A percentile compares a stretch with the other conserved stretches of the same genome.
These are phyloP conservation scores for Coccomyxa sp. DNA, from an alignment of 139 green algal genomes.

Conservation along the genomic window DNA sequence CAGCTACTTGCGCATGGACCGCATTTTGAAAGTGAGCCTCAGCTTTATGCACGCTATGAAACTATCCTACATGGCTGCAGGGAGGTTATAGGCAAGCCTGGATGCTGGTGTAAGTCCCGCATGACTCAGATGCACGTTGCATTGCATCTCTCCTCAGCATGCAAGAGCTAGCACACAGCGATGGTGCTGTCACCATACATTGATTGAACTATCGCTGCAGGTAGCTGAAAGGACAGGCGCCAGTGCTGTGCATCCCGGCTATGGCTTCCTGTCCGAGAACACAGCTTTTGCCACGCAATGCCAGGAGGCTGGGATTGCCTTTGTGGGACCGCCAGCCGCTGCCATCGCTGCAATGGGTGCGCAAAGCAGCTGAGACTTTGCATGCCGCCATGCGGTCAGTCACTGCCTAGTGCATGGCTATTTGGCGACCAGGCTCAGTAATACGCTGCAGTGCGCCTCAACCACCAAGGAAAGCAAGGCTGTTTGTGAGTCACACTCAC, in stretches of 20 bases:
- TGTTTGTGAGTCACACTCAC: no score
- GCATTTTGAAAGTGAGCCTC: constrained; percentile 49
- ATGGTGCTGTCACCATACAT: background rate
- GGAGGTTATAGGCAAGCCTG: background rate
- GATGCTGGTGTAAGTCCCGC: background rate
- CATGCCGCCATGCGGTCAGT: background rate
- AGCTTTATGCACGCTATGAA: no score
- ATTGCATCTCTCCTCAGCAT: background rate
- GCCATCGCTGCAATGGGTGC: constrained; percentile 60
- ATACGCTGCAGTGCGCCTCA: no score
- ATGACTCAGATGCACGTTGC: background rate
- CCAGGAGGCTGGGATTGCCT: constrained; percentile 47
- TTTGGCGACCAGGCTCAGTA: no score
- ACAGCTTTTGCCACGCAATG: constrained; percentile 60
- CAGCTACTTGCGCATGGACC: constrained; percentile 71
- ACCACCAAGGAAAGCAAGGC: no score
- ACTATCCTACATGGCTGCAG: background rate
- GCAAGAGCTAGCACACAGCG: background rate
- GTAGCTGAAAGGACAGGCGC: constrained; percentile 48
- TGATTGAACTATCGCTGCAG: constrained; percentile 11
- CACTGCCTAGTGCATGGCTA: background rate
- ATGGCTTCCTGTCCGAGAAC: constrained; percentile 84
- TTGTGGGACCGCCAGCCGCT: constrained; percentile 64
- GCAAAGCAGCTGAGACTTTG: background rate
- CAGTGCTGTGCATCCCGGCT: constrained; percentile 75